phyloP scores from a whole-genome alignment of 805 yeast species.

The Naumovozyma baii region DNA sequence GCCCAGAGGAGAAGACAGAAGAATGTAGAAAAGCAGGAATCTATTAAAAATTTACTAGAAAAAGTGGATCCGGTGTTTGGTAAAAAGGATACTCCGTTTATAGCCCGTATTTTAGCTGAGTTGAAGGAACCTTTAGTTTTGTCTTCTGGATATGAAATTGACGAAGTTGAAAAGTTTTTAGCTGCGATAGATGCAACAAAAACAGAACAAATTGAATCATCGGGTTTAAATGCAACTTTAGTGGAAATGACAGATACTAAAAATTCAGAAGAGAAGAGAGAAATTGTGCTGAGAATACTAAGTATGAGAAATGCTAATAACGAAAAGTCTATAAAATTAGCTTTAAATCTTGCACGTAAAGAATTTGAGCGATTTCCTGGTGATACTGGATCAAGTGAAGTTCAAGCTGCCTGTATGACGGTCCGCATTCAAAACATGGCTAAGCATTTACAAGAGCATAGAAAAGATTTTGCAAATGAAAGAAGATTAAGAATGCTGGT shows the following conservation, averaged over 20 bases:
- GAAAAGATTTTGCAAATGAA: constrained; percentile 63
- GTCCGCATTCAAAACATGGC: constrained; percentile 69
- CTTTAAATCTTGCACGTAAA: constrained; percentile 53
- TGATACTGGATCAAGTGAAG: constrained; percentile 92
- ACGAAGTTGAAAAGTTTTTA: constrained; percentile 65
- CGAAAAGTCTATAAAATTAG: constrained; percentile 46
- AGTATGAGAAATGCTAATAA: constrained; percentile 62
- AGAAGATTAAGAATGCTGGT: constrained; percentile 72
- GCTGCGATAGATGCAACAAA: constrained; percentile 41
- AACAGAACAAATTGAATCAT: constrained; percentile 18
- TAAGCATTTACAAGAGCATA: constrained; percentile 58
- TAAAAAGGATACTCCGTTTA: constrained; percentile 51
- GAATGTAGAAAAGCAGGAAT: constrained; percentile 29
- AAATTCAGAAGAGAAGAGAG: constrained; percentile 50
- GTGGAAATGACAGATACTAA: constrained; percentile 20
- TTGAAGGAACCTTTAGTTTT: constrained; percentile 56
- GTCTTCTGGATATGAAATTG: constrained; percentile 46
- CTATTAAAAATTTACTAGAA: constrained; percentile 23
- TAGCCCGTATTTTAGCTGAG: constrained; percentile 56
- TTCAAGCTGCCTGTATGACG: constrained; percentile 87
- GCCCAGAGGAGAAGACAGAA: constrained; percentile 29
- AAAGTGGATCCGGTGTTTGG: constrained; percentile 83
- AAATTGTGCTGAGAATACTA: constrained; percentile 61
- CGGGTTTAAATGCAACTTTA: constrained; percentile 19
- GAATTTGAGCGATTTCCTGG: constrained; percentile 81